Evolutionary conservation across 208 protist genomes (phyloP), one percentile per base, ranked within the genome.

Genomic region (Borovskyia barvae): DNA sequence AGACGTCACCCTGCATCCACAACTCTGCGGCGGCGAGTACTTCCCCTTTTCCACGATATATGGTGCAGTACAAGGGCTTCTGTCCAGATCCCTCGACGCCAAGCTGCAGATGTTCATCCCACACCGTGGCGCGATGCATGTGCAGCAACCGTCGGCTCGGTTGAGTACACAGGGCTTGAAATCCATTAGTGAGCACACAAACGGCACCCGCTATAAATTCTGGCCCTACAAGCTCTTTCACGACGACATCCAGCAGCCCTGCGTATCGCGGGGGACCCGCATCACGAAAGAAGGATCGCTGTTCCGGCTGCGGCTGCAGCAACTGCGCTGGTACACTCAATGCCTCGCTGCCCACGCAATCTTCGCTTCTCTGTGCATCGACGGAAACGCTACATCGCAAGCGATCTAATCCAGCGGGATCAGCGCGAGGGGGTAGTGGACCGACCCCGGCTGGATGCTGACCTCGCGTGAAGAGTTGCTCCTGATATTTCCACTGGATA

Each of bases 91-190:
- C 52, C 42, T 83, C 72, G 1, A 92, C 62, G 2, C 85, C 85
- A 0, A 92, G 17, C 63, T 88, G 80, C 40, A 92, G 52, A n/a
- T 61, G 45, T 55, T 85, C 78, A 30, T 92, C 78, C 85, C 85
- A 92, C 56, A 50, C 51, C 5, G 78, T 82, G 39, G 73, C 50
- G 17, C 29, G 45, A n/a, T 37, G 42, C 36, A 68, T 73, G 53
- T 71, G 46, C 50, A 76, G 39, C 48, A 80, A 58, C 49, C 62
- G 61, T 3, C 69, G 61, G 25, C 75, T 66, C 2, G 50, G 52
- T 14, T 59, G 60, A 7, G 70, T 92, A 54, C 74, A 78, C 25
- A 92, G 67, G 37, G 80, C 68, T 57, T 92, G 85, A 62, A 84
- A 88, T 24, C 85, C 80, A 55, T 88, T 91, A 9, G 80, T 81